These are phyloP conservation scores for Russula lepida DNA, from an alignment of 768 basidiomycete species.

Conservation along the genomic window DNA sequence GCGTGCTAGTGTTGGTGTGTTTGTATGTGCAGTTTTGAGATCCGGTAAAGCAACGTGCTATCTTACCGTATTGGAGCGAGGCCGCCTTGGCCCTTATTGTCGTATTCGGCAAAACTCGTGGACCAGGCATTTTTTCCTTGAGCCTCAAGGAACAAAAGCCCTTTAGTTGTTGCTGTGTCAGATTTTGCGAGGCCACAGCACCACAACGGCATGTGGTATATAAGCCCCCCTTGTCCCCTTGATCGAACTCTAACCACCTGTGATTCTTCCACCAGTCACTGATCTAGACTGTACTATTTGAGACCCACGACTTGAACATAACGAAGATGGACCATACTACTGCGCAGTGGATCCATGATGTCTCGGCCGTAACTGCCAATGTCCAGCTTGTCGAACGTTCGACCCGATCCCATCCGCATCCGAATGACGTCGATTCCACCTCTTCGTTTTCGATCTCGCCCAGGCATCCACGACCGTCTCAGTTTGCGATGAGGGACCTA, in stretches of 20 bases:
- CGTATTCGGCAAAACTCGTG: background rate
- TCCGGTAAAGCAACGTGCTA: background rate
- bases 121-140: constrained; percentile 1
- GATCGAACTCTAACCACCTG: background rate
- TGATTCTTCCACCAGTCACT: background rate
- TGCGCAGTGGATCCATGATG: constrained; percentile 4
- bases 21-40: background rate
- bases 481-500: background rate
- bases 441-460: background rate
- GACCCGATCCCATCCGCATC: background rate
- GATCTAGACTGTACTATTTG: background rate
- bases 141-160: constrained; percentile 3
- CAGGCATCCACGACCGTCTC: background rate
- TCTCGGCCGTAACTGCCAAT: background rate
- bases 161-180: background rate
- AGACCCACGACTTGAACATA: background rate
- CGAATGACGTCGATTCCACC: background rate
- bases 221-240: background rate
- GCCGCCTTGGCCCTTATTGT: background rate
- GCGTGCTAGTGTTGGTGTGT: background rate
- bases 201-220: background rate
- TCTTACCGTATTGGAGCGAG: background rate
- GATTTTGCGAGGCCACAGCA: background rate
- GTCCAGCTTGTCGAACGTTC: background rate
- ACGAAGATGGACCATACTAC: constrained; percentile 3